A percentile compares a stretch with the other conserved stretches of the same genome.
phyloP scores from a whole-genome alignment of 495 filamentous ascomycete species.

The Pyrenula aspistea region DNA sequence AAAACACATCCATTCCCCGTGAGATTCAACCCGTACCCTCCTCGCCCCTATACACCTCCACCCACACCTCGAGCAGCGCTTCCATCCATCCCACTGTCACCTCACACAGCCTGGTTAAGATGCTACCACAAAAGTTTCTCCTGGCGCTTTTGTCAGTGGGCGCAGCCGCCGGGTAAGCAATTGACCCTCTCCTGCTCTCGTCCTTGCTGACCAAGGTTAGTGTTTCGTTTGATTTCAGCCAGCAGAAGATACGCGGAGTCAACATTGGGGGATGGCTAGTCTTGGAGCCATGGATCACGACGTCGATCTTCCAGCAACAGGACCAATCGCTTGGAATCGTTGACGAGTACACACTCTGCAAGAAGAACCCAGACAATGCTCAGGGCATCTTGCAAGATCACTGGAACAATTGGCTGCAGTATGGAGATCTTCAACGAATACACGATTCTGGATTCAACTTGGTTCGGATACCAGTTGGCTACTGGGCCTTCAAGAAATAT shows the following conservation, averaged over 20 bases:
- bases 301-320: conserved; percentile 23
- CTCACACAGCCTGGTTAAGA: neutral
- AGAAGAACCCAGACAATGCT: neutral
- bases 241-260: conserved; percentile 30
- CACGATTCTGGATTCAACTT: conserved; percentile 31
- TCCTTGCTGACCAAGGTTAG: neutral
- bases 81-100: neutral
- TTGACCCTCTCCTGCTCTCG: neutral
- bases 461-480: conserved; percentile 36
- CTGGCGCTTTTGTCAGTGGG: neutral
- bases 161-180: neutral
- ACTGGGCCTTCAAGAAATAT: conserved; percentile 34
- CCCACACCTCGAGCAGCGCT: neutral
- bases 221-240: conserved; percentile 8
- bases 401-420: conserved; percentile 22
- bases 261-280: conserved; percentile 40
- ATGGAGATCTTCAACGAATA: conserved; percentile 30
- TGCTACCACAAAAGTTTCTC: neutral
- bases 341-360: neutral
- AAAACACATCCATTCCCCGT: neutral
- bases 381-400: conserved; percentile 11
- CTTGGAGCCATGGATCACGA: conserved; percentile 36
- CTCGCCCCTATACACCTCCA: neutral
- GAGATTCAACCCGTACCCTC: neutral
- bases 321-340: neutral